phyloP scores from a whole-genome alignment of 331 rosid species.

The Prunus yedoensis region DNA sequence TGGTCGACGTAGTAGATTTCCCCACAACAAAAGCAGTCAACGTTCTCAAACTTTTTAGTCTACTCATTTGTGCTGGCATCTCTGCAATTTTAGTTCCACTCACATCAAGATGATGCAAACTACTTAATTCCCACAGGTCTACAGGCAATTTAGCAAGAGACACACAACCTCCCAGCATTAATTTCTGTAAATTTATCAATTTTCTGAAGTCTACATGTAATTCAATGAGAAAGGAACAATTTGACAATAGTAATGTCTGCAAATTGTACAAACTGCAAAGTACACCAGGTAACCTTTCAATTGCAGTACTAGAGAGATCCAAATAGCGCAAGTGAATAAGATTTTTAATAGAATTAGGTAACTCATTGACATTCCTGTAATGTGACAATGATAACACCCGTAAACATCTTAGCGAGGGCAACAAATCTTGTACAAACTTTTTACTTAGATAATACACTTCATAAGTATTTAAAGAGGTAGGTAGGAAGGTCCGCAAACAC shows the following conservation, averaged over 20 bases:
- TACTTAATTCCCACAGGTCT: neutral
- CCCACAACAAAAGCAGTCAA: constrained; percentile 2
- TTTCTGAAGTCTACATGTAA: neutral
- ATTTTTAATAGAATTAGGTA: constrained; percentile 19
- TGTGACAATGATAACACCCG: constrained; percentile 11
- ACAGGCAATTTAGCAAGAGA: constrained; percentile 8
- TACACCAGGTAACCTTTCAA: neutral
- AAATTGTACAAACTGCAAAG: neutral
- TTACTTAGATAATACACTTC: too few relatives aligned
- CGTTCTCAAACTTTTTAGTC: neutral
- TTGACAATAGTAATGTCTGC: too few relatives aligned
- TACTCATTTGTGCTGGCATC: neutral
- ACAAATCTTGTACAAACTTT: neutral
- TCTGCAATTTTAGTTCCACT: neutral
- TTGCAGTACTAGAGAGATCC: too few relatives aligned
- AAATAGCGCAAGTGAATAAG: too few relatives aligned
- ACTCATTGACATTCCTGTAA: neutral
- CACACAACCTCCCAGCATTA: neutral
- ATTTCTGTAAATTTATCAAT: constrained; percentile 7
- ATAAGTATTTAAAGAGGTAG: too few relatives aligned
- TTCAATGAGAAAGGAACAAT: neutral
- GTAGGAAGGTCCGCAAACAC: too few relatives aligned
- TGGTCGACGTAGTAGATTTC: neutral
- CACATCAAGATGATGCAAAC: constrained; percentile 17
- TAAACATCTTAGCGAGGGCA: neutral